Evolutionary conservation across 306 rosid genomes (phyloP).

Genomic region (Acacia crassicarpa): DNA sequence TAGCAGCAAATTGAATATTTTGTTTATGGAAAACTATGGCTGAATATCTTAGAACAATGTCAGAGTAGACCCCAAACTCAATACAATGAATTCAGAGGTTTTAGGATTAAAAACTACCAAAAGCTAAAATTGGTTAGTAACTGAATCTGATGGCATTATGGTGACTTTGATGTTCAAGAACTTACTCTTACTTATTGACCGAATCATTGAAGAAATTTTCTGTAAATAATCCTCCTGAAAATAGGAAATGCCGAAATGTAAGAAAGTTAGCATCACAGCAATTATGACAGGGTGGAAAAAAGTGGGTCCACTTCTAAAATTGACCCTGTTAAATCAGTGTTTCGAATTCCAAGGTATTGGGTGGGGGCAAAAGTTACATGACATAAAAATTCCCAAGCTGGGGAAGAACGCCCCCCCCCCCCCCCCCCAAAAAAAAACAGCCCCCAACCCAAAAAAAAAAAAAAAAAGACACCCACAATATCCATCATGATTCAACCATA

Average conservation of each 20-base stretch:
- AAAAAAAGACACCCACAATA: too few relatives aligned
- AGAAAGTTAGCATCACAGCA: not conserved
- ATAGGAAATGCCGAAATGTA: not conserved
- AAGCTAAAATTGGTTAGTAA: constrained; percentile 7
- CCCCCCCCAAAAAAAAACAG: not conserved
- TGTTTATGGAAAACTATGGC: not conserved
- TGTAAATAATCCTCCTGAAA: constrained; percentile 28
- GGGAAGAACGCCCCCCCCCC: not conserved
- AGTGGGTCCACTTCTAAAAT: not conserved
- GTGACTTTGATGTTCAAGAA: constrained; percentile 34
- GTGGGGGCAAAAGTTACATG: not conserved
- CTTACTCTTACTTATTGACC: constrained; percentile 30
- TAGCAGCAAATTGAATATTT: not conserved
- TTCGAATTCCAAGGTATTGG: not conserved
- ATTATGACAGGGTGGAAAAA: not conserved
- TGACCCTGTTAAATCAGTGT: not conserved
- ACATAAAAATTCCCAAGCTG: not conserved
- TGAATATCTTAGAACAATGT: not conserved
- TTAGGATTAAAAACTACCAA: constrained; percentile 17
- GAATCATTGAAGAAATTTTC: not conserved
- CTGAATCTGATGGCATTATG: constrained; percentile 36
- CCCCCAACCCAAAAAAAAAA: not conserved
- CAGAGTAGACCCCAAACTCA: not conserved
- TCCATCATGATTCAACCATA: not conserved
- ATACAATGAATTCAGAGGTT: not conserved